Percentiles rank a stretch among this genome's conserved stretches.
Conservation (phyloP, 306 rosid species). For the Inga leiocalycina region DNA sequence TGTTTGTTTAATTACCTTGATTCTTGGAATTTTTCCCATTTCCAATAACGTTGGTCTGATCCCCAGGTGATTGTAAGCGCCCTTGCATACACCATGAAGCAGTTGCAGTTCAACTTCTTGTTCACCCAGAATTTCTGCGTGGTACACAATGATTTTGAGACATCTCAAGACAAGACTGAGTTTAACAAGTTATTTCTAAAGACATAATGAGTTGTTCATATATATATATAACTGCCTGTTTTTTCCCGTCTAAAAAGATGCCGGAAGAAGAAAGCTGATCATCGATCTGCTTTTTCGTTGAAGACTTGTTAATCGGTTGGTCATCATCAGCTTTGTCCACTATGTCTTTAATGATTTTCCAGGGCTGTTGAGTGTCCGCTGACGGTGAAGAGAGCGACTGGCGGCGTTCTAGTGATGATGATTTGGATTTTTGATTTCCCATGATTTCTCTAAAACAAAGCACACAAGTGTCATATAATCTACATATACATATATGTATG, state of each 20-base stretch:
- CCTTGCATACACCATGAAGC: too few relatives aligned
- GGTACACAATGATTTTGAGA: neutral
- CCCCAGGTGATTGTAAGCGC: slow-evolving; percentile 51
- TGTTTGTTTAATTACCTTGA: slow-evolving; percentile 9
- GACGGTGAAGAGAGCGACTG: too few relatives aligned
- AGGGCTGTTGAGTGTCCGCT: too few relatives aligned
- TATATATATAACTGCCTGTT: too few relatives aligned
- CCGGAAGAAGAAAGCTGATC: slow-evolving; percentile 36
- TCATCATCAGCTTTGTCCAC: slow-evolving; percentile 35
- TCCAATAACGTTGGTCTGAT: neutral
- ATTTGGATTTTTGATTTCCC: too few relatives aligned
- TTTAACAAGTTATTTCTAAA: neutral
- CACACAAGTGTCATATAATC: too few relatives aligned
- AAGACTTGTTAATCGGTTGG: slow-evolving; percentile 24
- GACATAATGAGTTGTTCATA: too few relatives aligned
- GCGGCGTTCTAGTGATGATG: too few relatives aligned
- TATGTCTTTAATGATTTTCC: slow-evolving; percentile 15
- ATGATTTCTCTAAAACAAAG: too few relatives aligned
- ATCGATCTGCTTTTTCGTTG: slow-evolving; percentile 1
- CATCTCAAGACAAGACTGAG: neutral
- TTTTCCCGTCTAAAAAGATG: slow-evolving; percentile 33
- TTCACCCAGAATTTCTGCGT: slow-evolving; percentile 49
- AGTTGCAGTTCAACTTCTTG: slow-evolving; percentile 28
- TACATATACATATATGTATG: too few relatives aligned
- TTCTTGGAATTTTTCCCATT: slow-evolving; percentile 45